A percentile compares a stretch with the other conserved stretches of the same genome.
Evolutionary conservation across 768 basidiomycete genomes (phyloP).

Genomic region (Kwoniella pini): DNA sequence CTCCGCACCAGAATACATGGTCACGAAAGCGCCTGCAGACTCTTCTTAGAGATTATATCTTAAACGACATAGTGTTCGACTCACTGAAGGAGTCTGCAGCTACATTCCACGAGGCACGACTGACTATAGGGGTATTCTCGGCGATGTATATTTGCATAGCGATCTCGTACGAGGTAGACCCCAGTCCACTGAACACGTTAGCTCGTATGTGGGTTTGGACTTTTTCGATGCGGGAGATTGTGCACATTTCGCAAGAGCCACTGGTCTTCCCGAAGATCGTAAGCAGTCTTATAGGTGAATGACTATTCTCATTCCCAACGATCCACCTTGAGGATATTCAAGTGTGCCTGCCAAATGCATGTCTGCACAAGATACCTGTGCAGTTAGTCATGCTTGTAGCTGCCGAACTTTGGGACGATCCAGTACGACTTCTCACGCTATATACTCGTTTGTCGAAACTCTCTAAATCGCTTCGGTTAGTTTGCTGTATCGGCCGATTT

Average conservation of each 20-base stretch:
- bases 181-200: constrained; percentile 14
- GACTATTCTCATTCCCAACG: too few species aligned
- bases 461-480: neutral
- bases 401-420: too few species aligned
- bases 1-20: constrained; percentile 16
- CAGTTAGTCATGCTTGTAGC: too few species aligned
- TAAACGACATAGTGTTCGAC: neutral
- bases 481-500: constrained; percentile 5
- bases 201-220: constrained; percentile 15
- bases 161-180: constrained; percentile 8
- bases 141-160: constrained; percentile 16
- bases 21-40: constrained; percentile 9
- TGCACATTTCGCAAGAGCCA: too few species aligned
- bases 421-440: too few species aligned
- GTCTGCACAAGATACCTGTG: too few species aligned
- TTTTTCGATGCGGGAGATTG: constrained; percentile 12
- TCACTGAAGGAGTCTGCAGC: constrained; percentile 13
- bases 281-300: too few species aligned
- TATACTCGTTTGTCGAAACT: neutral
- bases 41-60: too few species aligned
- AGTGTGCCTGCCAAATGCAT: too few species aligned
- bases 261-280: too few species aligned
- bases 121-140: constrained; percentile 15
- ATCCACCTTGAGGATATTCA: too few species aligned
- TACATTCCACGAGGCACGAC: constrained; percentile 16